Evolutionary conservation across 1,284 basidiomycete species (phyloP).

Genomic region (Termitomyces sp.): DNA sequence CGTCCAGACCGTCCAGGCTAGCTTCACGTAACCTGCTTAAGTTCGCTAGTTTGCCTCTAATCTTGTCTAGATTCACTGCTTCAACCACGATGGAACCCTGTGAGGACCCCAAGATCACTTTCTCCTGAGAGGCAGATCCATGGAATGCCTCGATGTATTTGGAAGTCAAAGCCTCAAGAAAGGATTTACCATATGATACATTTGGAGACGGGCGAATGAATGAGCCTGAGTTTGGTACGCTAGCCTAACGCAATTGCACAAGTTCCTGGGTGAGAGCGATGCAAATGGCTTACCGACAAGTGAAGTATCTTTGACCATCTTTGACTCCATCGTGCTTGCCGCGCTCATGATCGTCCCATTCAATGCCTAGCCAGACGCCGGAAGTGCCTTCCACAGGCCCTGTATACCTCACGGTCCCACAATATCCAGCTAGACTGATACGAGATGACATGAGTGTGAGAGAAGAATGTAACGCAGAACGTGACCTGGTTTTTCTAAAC

Average conservation of each 20-base stretch:
- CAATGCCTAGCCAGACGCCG: conserved; percentile 86
- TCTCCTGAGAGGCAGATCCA: conserved; percentile 50
- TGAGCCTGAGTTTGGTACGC: conserved; percentile 46
- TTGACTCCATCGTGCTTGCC: conserved; percentile 88
- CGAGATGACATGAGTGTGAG: conserved; percentile 33
- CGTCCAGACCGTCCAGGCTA: conserved; percentile 68
- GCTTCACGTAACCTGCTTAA: conserved; percentile 70
- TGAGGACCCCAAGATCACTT: conserved; percentile 75
- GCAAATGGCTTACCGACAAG: conserved; percentile 54
- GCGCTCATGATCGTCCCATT: conserved; percentile 84
- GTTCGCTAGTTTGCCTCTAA: conserved; percentile 65
- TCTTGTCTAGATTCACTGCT: conserved; percentile 77
- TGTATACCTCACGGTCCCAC: conserved; percentile 69
- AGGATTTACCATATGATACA: conserved; percentile 61
- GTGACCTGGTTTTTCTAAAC: conserved; percentile 12
- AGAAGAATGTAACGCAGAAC: conserved; percentile 18
- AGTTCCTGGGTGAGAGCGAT: conserved; percentile 4
- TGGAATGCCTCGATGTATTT: conserved; percentile 71
- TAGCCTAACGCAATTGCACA: conserved; percentile 13
- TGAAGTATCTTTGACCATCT: conserved; percentile 77
- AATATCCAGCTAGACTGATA: conserved; percentile 42
- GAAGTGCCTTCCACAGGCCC: conserved; percentile 63
- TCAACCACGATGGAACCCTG: conserved; percentile 81
- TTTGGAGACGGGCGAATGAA: conserved; percentile 67
- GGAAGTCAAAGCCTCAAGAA: conserved; percentile 67